Conservation (phyloP, 768 basidiomycete species). For the Termitomyces sp. region DNA sequence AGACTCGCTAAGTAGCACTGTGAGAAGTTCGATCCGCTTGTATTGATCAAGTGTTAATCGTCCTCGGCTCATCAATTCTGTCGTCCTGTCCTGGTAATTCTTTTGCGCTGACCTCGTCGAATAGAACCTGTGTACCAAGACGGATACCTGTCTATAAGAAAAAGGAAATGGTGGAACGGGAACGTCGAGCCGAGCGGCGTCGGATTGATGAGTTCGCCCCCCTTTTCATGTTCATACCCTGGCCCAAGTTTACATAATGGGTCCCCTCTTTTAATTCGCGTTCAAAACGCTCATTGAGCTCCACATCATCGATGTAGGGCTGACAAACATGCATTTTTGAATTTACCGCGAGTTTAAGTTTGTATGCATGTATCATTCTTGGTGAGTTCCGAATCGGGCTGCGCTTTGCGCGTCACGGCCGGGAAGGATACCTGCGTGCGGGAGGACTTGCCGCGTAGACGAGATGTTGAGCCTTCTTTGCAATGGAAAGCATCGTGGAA, state of each 20-base stretch:
- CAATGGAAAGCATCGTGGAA: background rate
- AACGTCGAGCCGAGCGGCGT: background rate
- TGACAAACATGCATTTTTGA: background rate
- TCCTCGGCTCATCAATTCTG: conserved; percentile 17
- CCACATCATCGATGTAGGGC: background rate
- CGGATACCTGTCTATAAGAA: background rate
- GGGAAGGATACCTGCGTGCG: background rate
- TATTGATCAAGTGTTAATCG: too few species aligned
- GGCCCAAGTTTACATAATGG: conserved; percentile 10
- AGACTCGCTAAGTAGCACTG: too few species aligned
- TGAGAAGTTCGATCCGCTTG: too few species aligned
- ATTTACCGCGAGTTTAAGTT: background rate
- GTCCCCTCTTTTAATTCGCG: too few species aligned
- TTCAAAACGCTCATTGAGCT: background rate
- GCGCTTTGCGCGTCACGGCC: background rate
- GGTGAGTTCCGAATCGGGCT: background rate
- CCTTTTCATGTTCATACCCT: conserved; percentile 15
- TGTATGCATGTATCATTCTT: background rate
- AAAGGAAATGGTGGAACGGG: background rate
- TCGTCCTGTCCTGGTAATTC: conserved; percentile 29
- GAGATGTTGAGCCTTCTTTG: background rate
- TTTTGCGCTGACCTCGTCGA: conserved; percentile 14
- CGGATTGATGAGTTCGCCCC: background rate
- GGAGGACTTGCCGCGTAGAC: background rate
- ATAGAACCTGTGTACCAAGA: background rate